Base-by-base conservation (phyloP, 371 early-diverging fungal species). In the Fennellomyces sp. region DNA sequence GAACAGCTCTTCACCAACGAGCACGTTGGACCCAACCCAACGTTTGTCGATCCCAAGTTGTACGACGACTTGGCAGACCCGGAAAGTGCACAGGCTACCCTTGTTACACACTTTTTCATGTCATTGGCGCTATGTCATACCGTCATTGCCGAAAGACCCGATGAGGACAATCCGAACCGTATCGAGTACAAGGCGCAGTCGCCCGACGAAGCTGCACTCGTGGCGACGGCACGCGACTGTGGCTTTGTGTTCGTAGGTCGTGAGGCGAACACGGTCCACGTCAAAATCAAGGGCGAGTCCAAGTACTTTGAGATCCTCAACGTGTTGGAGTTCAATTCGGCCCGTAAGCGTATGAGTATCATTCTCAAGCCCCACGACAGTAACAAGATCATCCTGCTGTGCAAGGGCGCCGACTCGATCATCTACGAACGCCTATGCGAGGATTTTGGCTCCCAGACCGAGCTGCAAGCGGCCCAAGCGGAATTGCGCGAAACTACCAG, bases 151-250 rank as follows among this genome's bases (percentile, higher is more conserved):
- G 81, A 82, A 51, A 51, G 74, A 6, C 74, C 78, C 27, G 80
- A 78, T 42, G 66, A 74, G 35, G 62, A 70, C 0, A 78, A 83
- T 39, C 66, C 73, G 12, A 73, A 76, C 53, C 65, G 72, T 10
- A 70, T 88, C 45, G 82, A 73, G 49, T 97, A 94, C 74, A 93
- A 95, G 69, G 93, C 95, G 0, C 86, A 94, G 6, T 94, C 95
- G 2, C 98, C 98, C 2, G 98, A 98, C 66, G 98, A 98, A 70
- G 91, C 88, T 58, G 97, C 97, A 0, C 74, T 97, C 45, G 96
- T 97, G 0, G 88, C 87, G 1, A 92, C 94, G 2, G 96, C 96
- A 1, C 83, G 85, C 33, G 88, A 87, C 58, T 76, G 96, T 5
- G 95, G 95, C 0, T 96, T 85, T 66, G 80, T 86, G 0, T 91